Conservation (phyloP, 208 protist genomes). For the Leishmania arabica region DNA sequence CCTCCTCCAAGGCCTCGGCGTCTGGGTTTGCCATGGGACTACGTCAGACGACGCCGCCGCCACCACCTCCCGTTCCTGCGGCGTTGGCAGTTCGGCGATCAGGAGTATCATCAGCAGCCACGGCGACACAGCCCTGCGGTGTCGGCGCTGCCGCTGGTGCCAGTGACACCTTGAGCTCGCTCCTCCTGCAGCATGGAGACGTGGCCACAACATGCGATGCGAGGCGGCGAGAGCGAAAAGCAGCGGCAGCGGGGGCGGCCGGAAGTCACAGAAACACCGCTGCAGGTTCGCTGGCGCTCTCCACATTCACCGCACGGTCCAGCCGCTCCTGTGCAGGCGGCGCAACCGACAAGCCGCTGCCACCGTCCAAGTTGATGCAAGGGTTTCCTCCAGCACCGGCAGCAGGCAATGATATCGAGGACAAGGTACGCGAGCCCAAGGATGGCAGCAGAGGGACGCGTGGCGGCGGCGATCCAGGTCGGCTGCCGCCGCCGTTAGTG, state of each 20-base stretch:
- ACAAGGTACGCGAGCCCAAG: background rate
- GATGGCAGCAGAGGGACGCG: background rate
- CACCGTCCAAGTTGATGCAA: background rate
- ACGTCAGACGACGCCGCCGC: background rate
- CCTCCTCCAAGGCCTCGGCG: constrained; percentile 5
- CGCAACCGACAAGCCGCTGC: background rate
- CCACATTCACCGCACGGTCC: background rate
- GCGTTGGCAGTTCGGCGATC: background rate
- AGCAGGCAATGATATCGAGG: background rate
- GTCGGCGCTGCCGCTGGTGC: background rate
- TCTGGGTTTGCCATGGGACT: constrained; percentile 5
- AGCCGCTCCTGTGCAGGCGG: background rate
- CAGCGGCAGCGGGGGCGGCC: background rate
- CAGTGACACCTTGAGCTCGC: background rate
- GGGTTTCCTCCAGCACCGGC: background rate
- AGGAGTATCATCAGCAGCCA: background rate
- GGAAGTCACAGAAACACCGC: background rate
- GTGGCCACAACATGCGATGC: background rate
- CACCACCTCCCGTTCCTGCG: background rate
- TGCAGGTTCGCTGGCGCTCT: background rate
- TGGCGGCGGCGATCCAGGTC: background rate
- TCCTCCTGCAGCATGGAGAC: background rate
- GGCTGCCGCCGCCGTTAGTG: background rate
- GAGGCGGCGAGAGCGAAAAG: background rate
- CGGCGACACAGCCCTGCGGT: background rate